phyloP scores from a whole-genome alignment of 805 yeast genomes.

The Saccharomycopsis lassenensis region DNA sequence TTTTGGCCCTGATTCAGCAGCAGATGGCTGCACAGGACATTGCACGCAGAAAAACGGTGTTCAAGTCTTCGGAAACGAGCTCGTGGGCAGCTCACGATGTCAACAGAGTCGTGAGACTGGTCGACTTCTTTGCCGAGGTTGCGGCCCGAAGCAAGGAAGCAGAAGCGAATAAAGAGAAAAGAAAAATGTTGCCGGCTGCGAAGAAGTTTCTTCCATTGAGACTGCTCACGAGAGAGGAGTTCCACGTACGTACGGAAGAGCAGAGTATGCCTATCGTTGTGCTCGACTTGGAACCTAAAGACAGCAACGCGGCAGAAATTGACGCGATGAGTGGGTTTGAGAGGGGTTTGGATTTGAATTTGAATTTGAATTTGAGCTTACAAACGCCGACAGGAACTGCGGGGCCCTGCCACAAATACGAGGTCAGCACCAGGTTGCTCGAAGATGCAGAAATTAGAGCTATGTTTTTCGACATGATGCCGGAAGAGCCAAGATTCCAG shows the following conservation, averaged over 20 bases:
- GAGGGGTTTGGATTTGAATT: too few relatives aligned
- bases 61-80: conserved; percentile 2
- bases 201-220: background rate
- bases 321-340: too few relatives aligned
- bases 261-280: background rate
- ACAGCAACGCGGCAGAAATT: too few relatives aligned
- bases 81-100: conserved; percentile 2
- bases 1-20: conserved; percentile 3
- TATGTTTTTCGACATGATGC: too few relatives aligned
- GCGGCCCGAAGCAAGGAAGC: conserved; percentile 5
- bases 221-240: conserved; percentile 11
- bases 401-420: conserved; percentile 2
- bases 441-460: too few relatives aligned
- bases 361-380: too few relatives aligned
- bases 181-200: background rate
- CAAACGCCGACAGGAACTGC: background rate
- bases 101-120: background rate
- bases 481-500: too few relatives aligned
- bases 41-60: conserved; percentile 7
- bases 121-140: conserved; percentile 8
- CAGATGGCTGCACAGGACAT: conserved; percentile 8
- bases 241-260: conserved; percentile 13
- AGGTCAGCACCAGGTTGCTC: background rate
- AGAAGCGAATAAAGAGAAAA: background rate
- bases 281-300: background rate